Evolutionary conservation across 345 rosid genomes (phyloP).

Genomic region (Fremontodendron californicum): DNA sequence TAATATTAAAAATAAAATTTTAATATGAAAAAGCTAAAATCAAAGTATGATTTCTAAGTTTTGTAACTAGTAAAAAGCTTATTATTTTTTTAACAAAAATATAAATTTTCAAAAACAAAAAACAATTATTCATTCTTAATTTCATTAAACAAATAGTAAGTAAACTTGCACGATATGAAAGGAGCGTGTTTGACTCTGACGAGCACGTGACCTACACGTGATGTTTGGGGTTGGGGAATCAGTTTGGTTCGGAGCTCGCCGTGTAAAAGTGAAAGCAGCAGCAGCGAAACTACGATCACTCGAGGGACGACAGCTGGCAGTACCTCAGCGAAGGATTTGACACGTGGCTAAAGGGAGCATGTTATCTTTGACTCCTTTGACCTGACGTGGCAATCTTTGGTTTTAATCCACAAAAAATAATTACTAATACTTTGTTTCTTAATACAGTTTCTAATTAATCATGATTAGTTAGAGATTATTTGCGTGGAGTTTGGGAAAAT

Average conservation of each 20-base stretch:
- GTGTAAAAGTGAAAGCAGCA: neutral
- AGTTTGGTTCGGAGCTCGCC: neutral
- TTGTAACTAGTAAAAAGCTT: neutral
- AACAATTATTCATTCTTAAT: neutral
- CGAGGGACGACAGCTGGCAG: constrained; percentile 3
- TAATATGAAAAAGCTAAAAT: neutral
- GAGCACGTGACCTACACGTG: neutral
- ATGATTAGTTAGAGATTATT: neutral
- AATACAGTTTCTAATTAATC: neutral
- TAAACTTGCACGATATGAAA: neutral
- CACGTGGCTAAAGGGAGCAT: neutral
- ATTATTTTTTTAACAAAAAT: neutral
- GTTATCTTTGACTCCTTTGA: constrained; percentile 13
- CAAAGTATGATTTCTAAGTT: too few species aligned
- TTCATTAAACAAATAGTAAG: neutral
- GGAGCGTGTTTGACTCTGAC: constrained; percentile 6
- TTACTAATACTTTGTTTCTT: neutral
- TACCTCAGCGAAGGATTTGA: neutral
- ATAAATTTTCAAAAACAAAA: neutral
- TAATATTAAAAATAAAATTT: too few species aligned
- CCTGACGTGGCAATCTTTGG: constrained; percentile 22
- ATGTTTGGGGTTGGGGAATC: neutral
- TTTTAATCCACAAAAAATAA: neutral
- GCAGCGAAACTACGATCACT: neutral
- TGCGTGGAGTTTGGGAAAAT: neutral